Evolutionary conservation across 2,329 filamentous ascomycete genomes (phyloP).

Genomic region (Diaporthe sp.): DNA sequence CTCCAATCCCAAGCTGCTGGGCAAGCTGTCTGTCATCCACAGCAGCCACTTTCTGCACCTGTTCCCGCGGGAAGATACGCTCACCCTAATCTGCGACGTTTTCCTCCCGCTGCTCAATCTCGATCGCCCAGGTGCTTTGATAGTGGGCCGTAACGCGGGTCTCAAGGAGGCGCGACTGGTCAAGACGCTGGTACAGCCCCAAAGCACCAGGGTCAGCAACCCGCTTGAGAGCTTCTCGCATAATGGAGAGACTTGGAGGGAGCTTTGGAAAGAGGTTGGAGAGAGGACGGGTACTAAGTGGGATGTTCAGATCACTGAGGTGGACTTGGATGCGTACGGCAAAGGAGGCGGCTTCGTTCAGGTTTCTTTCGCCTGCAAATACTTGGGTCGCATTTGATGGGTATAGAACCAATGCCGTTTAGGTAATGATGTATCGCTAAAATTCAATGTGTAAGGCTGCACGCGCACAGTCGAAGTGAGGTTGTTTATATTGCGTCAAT

Average conservation of each 20-base stretch:
- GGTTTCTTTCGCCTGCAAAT: background rate
- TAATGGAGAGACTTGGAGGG: background rate
- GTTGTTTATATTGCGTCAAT: too few relatives aligned
- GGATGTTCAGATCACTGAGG: background rate
- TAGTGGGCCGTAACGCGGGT: background rate
- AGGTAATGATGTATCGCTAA: background rate
- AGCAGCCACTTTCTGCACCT: background rate
- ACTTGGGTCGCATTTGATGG: background rate
- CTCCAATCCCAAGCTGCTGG: background rate
- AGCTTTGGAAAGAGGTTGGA: background rate
- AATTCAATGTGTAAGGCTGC: too few relatives aligned
- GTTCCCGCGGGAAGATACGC: background rate
- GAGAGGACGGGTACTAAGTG: background rate
- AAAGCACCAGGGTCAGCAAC: background rate
- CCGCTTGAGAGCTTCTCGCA: background rate
- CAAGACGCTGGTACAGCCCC: background rate
- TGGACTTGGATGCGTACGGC: background rate
- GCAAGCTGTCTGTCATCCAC: background rate
- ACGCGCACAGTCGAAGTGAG: too few relatives aligned
- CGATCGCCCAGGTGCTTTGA: background rate
- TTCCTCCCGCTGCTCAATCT: background rate
- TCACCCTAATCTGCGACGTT: background rate
- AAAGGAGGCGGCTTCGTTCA: background rate
- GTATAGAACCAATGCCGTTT: background rate
- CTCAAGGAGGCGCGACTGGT: background rate